These are phyloP conservation scores for Schrenkiella parvula DNA, from an alignment of 345 rosid genomes.

Conservation along the genomic window DNA sequence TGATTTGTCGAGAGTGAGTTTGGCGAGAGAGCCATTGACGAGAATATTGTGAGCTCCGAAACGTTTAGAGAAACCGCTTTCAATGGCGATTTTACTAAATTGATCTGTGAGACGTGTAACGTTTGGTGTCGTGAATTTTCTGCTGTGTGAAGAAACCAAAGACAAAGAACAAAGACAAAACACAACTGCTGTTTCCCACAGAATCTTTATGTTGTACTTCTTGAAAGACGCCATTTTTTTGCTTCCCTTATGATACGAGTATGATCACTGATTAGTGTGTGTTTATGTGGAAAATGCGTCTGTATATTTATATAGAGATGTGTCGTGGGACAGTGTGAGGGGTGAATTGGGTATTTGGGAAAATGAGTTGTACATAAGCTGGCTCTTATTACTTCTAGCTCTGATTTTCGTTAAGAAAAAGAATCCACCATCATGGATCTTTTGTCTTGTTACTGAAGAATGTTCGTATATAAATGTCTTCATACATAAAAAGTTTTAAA, in stretches of 20 bases:
- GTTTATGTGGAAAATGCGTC: background rate
- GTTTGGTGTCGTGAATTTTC: conserved; percentile 48
- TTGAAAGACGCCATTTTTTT: conserved; percentile 14
- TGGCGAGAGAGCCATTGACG: conserved; percentile 55
- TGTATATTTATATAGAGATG: conserved; percentile 19
- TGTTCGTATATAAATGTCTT: conserved; percentile 15
- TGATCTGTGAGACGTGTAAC: conserved; percentile 63
- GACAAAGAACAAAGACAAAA: conserved; percentile 37
- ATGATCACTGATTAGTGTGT: background rate
- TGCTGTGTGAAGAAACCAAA: conserved; percentile 54
- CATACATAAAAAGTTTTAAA: background rate
- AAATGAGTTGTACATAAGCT: conserved; percentile 29
- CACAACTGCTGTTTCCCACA: conserved; percentile 25
- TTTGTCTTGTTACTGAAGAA: conserved; percentile 25
- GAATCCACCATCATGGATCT: conserved; percentile 8
- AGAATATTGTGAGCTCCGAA: conserved; percentile 61
- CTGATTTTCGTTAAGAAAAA: background rate
- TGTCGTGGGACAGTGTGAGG: background rate
- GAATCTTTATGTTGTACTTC: conserved; percentile 15
- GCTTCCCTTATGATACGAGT: conserved; percentile 34
- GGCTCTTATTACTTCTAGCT: conserved; percentile 16
- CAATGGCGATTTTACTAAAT: conserved; percentile 47
- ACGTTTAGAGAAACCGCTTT: conserved; percentile 38
- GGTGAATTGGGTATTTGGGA: background rate
- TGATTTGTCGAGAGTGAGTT: conserved; percentile 64